Evolutionary conservation across 331 rosid species (phyloP).

Genomic region (Saraca asoca): DNA sequence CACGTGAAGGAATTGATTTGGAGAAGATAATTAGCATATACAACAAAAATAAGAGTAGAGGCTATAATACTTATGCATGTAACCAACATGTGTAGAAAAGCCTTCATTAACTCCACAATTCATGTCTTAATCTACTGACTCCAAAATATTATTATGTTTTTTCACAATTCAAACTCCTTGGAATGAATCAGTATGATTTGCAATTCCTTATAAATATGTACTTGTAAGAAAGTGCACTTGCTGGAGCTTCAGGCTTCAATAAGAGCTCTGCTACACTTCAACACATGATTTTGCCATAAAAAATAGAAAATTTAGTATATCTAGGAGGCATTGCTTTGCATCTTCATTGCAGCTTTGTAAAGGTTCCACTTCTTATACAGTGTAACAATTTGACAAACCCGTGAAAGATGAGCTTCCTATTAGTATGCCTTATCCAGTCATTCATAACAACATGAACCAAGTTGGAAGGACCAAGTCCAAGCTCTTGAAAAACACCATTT

Average conservation of each 20-base stretch:
- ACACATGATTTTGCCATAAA: conserved; percentile 27
- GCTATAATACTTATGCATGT: too few species aligned
- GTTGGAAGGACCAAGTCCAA: conserved; percentile 95
- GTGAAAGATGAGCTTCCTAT: conserved; percentile 95
- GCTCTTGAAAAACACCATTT: conserved; percentile 61
- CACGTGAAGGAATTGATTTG: too few species aligned
- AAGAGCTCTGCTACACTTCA: conserved; percentile 25
- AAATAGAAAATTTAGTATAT: conserved; percentile 25
- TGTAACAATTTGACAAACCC: conserved; percentile 92
- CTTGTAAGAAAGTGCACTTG: conserved; percentile 11
- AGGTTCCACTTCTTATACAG: conserved; percentile 78
- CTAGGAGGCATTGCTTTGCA: conserved; percentile 15
- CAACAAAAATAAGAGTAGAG: too few species aligned
- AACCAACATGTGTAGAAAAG: too few species aligned
- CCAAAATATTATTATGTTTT: conserved; percentile 10
- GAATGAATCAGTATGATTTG: conserved; percentile 36
- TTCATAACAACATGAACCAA: conserved; percentile 92
- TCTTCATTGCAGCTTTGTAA: conserved; percentile 65
- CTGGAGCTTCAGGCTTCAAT: conserved; percentile 35
- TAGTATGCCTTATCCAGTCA: conserved; percentile 98
- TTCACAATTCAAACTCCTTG: conserved; percentile 42
- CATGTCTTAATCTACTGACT: conserved; percentile 31
- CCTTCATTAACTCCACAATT: conserved; percentile 36
- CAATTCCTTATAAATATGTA: conserved; percentile 33
- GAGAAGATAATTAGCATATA: too few species aligned